These are phyloP conservation scores for Puya raimondii DNA, from an alignment of 176 grass and related monocot genomes.

Conservation along the genomic window DNA sequence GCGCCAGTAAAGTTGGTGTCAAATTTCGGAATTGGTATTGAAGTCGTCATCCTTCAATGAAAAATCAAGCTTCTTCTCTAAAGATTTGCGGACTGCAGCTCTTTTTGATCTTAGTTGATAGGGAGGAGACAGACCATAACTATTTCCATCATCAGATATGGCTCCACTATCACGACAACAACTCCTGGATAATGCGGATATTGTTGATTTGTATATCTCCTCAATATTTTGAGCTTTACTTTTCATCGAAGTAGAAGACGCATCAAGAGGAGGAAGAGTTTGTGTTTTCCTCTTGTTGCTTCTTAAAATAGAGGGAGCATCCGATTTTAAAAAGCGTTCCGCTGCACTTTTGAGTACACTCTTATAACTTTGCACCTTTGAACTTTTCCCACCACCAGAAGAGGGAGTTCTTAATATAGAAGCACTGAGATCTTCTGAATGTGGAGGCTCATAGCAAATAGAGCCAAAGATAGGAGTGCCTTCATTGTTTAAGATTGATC, in stretches of 20 bases:
- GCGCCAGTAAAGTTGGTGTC: too few species aligned
- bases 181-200: constrained; percentile 27
- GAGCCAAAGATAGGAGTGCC: constrained; percentile 45
- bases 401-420: constrained; percentile 26
- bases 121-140: constrained; percentile 62
- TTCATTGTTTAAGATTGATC: constrained; percentile 19
- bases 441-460: constrained; percentile 64
- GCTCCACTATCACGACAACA: constrained; percentile 24
- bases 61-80: constrained; percentile 96
- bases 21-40: constrained; percentile 21
- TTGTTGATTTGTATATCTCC: constrained; percentile 31
- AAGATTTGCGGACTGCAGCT: constrained; percentile 43
- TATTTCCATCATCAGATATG: constrained; percentile 25
- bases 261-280: constrained; percentile 33
- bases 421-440: constrained; percentile 31
- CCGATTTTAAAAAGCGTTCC: constrained; percentile 34
- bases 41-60: constrained; percentile 28
- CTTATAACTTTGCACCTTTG: constrained; percentile 36
- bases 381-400: constrained; percentile 21
- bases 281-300: constrained; percentile 61
- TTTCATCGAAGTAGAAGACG: constrained; percentile 36
- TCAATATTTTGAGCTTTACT: constrained; percentile 19
- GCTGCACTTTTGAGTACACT: constrained; percentile 74
- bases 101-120: constrained; percentile 78
- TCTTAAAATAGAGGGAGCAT: constrained; percentile 77